Base-by-base conservation (phyloP, 2,329 filamentous ascomycete species). In the Pseudopithomyces maydicus region DNA sequence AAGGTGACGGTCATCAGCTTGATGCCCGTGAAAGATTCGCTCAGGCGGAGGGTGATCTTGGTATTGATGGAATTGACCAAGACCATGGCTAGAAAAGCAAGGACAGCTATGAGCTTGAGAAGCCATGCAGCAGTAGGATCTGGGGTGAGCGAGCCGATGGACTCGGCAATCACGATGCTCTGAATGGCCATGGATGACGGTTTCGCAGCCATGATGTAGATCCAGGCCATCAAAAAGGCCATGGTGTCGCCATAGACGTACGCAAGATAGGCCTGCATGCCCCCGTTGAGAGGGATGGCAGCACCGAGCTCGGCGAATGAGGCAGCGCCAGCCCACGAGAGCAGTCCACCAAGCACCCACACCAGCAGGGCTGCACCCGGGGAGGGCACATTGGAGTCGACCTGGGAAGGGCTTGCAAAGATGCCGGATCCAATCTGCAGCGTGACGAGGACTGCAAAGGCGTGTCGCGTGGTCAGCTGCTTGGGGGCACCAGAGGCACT, bases 361-460 rank as follows among this genome's bases (percentile, higher is more conserved):
- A 88, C 80, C 2, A 85, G 64, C 35, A 89, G 65, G 1, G 85
- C 84, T 1, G 78, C 76, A 8, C 84, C 85, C 0, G 86, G 85
- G 0, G 86, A 88, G 0, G 85, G 84, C 2, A 88, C 85, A 61
- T 88, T 87, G 15, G 82, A 82, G 64, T 88, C 85, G 56, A 89
- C 85, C 11, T 85, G 81, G 0, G 85, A 84, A 0, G 86, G 86
- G 1, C 85, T 88, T 0, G 86, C 87, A 63, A 89, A 89, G 17
- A 89, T 83, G 33, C 86, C 86, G 51, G 83, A 85, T 7, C 86
- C 86, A 46, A 88, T 87, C 52, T 88, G 85, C 58, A 88, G 84
- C 63, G 84, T 85, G 57, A 88, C 82, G 39, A 88, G 78, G 45
- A 88, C 84, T 20, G 83, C 84, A 59, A 87, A 88, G 1, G 72